Evolutionary conservation across 2,329 filamentous ascomycete species (phyloP), one percentile per base, ranked within the genome.

Genomic region (Cyphellophora attinorum): DNA sequence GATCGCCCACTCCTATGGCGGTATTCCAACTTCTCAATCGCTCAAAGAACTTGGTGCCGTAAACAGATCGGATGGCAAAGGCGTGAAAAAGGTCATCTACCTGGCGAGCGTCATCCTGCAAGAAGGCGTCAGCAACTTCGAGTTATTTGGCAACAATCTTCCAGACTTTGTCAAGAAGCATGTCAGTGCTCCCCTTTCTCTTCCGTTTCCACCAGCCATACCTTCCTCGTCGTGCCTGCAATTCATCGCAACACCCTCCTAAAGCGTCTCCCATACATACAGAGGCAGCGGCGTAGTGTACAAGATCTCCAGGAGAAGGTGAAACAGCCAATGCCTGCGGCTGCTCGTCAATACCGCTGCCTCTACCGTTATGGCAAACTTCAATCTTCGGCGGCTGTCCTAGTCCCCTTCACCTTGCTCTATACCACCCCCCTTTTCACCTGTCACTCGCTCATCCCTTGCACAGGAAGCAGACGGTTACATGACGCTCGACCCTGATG

Each of bases 1-100:
- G 41, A 49, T 45, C 34, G 55, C 41, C 43, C 56, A 52, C 52
- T 64, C 55, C 38, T 61, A 45, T 47, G 56, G 42, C 50, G 62
- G 44, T 29, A 49, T 46, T 42, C 49, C 51, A 1, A 48, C 47
- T 3, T 52, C 44, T 5, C 40, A 57, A 27, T 45, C 41, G 16
- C 21, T 51, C 11, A 51, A 58, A 29, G 49, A 52, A 1, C 13
- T 58, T 5, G 43, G 39, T 2, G 50, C 50, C 30, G 44, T 42
- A 28, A 53, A 54, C 21, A 45, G 51, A 16, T 46, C 45, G 14
- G 57, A 57, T 3, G 57, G 58, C 4, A 8, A n/a, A 8, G 21
- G 8, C 21, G 42, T 58, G 6, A 38, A 51, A 10, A 35, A 35
- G 6, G 29, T 57, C 18, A 38, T 54, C 4, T 57, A 49, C 39